A percentile compares a stretch with the other conserved stretches of the same genome.
Conservation (phyloP, 495 filamentous ascomycete genomes). For the Aspergillus ostianus region DNA sequence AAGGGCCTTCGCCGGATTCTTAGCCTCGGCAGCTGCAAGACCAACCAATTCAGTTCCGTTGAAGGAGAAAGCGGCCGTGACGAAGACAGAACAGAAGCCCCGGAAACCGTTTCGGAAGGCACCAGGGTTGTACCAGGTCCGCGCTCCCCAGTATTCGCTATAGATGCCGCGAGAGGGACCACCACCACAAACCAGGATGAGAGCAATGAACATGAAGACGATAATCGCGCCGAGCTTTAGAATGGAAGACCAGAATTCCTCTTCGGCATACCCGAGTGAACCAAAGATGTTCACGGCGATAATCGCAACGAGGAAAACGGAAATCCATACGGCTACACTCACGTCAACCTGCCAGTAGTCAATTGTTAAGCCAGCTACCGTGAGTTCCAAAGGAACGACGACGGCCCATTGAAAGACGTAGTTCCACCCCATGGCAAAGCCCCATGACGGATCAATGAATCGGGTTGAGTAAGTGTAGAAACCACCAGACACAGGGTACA, state of each 20-base stretch:
- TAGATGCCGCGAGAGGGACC: conserved; percentile 41
- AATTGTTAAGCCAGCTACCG: conserved; percentile 76
- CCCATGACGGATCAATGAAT: conserved; percentile 59
- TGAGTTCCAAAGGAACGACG: conserved; percentile 61
- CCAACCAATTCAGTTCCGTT: conserved; percentile 71
- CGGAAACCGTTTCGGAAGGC: conserved; percentile 65
- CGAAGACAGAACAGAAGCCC: conserved; percentile 71
- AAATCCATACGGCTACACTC: conserved; percentile 60
- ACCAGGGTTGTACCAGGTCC: conserved; percentile 66
- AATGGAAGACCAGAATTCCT: conserved; percentile 34
- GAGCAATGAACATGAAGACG: conserved; percentile 69
- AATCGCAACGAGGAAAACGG: conserved; percentile 56
- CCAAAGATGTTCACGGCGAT: conserved; percentile 50
- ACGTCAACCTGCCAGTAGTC: conserved; percentile 63
- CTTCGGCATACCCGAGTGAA: conserved; percentile 71
- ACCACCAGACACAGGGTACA: conserved; percentile 66
- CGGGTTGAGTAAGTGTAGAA: conserved; percentile 56
- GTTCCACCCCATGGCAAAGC: conserved; percentile 60
- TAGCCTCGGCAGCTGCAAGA: conserved; percentile 68
- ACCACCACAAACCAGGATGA: conserved; percentile 69
- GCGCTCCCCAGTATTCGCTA: conserved; percentile 55
- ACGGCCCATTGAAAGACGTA: conserved; percentile 71
- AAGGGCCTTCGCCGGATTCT: conserved; percentile 61
- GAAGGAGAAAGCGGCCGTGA: conserved; percentile 73
- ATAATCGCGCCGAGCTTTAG: conserved; percentile 58